phyloP scores from a whole-genome alignment of 2,329 filamentous ascomycete genomes.

The Chaetoscypha palmicola region DNA sequence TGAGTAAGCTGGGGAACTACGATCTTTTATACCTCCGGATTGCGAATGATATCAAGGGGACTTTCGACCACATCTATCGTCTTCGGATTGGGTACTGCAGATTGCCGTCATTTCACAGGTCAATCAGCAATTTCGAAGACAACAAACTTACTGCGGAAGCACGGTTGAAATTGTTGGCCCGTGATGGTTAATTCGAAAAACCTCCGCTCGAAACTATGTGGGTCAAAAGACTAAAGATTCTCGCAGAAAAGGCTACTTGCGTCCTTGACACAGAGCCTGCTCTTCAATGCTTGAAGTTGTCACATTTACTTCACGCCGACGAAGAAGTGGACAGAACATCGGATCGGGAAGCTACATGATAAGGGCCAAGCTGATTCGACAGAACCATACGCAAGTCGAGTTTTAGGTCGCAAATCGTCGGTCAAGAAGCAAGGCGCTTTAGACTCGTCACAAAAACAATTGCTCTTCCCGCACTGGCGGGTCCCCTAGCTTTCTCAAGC shows the following conservation, averaged over 20 bases:
- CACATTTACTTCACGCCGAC: too few species aligned
- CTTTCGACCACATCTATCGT: too few species aligned
- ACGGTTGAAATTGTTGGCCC: neutral
- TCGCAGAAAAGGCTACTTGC: too few species aligned
- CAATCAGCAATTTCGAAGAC: too few species aligned
- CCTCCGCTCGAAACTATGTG: constrained; percentile 4
- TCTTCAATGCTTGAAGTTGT: too few species aligned
- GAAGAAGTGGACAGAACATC: constrained; percentile 5
- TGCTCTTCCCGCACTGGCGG: constrained; percentile 1
- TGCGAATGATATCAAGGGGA: too few species aligned
- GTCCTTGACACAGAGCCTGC: too few species aligned
- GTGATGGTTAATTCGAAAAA: constrained; percentile 8
- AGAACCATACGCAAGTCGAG: neutral
- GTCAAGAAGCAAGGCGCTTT: constrained; percentile 1
- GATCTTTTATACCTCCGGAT: too few species aligned
- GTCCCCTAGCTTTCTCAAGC: neutral
- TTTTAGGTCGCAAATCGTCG: constrained; percentile 5
- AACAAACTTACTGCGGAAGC: too few species aligned
- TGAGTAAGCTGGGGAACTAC: too few species aligned
- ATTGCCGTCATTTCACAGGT: too few species aligned
- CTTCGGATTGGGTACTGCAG: too few species aligned
- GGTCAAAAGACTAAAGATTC: neutral
- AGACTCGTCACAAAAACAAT: constrained; percentile 6
- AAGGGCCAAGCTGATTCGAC: constrained; percentile 6
- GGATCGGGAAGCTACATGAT: constrained; percentile 8